Evolutionary conservation across 2,329 filamentous ascomycete species (phyloP), one percentile per base, ranked within the genome.

Genomic region (Trichoderma hamatum): DNA sequence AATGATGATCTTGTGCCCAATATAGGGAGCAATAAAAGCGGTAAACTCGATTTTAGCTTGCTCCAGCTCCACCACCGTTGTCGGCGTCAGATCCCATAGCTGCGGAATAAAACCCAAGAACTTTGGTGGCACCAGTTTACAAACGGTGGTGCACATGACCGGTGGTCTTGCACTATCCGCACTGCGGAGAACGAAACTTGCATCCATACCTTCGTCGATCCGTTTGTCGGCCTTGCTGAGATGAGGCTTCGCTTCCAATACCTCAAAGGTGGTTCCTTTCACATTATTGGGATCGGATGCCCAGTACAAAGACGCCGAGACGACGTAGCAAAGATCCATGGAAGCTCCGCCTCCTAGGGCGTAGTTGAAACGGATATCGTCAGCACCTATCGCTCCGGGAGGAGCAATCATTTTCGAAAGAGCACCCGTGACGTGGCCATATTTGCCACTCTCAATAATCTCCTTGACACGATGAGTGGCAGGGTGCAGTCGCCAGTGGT

Each of bases 301-400:
- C 43, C 43, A 62, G 7, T 62, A 62, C 7, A 62, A 19, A 34
- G 59, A 62, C 0, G 43, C 49, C 16, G 60, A 63, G 14, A 52
- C 11, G 2, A 52, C 43, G n/a, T 63, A 63, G 30, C 60, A 63
- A 5, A 63, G 60, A 52, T 63, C 60, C 60, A 63, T 63, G 7
- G 30, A 52, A 36, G 60, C 60, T n/a, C 60, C 60, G 1, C 60
- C 60, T n/a, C 60, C 60, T n/a, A 63, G 3, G 9, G 51, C 60
- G n/a, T 63, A 63, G 16, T 63, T 28, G 14, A 54, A 63, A 4
- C 60, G n/a, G 30, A 63, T 63, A 19, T 63, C 21, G 16, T 39
- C 32, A 9, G 28, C 1, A 16, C 9, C 6, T 19, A 63, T 1
- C 24, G 14, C 30, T 9, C 28, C 30, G n/a, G 46, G 46, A 5